Percentiles rank a stretch among this genome's conserved stretches.
Evolutionary conservation across 495 filamentous ascomycete genomes (phyloP).

Genomic region (Barbatosphaeria neglecta): DNA sequence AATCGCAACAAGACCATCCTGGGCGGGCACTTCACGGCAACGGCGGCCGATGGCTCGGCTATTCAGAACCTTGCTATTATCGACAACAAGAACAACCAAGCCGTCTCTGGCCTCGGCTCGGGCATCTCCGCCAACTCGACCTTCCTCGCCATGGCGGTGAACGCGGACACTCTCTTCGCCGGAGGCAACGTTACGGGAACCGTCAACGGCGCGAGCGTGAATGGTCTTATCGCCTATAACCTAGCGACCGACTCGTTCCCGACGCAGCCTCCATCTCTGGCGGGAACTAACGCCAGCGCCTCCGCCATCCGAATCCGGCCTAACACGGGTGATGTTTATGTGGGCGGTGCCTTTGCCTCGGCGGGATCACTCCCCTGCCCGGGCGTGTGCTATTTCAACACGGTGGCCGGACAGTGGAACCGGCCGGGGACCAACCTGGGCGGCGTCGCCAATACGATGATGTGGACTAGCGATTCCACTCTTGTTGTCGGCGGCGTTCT

Average conservation of each 20-base stretch:
- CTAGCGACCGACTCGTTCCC: conserved; percentile 48
- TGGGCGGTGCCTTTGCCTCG: conserved; percentile 68
- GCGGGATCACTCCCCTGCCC: conserved; percentile 79
- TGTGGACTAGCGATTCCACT: conserved; percentile 58
- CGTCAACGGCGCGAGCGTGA: conserved; percentile 47
- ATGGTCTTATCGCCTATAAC: conserved; percentile 72
- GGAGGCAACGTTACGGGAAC: conserved; percentile 69
- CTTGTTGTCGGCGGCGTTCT: conserved; percentile 72
- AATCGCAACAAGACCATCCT: conserved; percentile 73
- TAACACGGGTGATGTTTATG: conserved; percentile 60
- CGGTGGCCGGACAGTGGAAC: conserved; percentile 58
- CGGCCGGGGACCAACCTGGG: conserved; percentile 55
- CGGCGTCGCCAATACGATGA: conserved; percentile 57
- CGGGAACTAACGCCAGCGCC: conserved; percentile 56
- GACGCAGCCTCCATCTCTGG: conserved; percentile 60
- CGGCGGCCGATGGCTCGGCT: conserved; percentile 52
- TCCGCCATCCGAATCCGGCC: conserved; percentile 61
- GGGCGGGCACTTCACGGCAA: conserved; percentile 76
- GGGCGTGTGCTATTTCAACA: conserved; percentile 68
- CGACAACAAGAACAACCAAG: conserved; percentile 40
- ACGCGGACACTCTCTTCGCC: conserved; percentile 62
- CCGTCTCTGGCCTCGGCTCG: conserved; percentile 58
- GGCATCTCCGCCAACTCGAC: conserved; percentile 60
- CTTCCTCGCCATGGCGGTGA: conserved; percentile 57
- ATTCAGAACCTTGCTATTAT: conserved; percentile 74